phyloP scores from a whole-genome alignment of 78 protist species.

The Dictyostelium purpureum region DNA sequence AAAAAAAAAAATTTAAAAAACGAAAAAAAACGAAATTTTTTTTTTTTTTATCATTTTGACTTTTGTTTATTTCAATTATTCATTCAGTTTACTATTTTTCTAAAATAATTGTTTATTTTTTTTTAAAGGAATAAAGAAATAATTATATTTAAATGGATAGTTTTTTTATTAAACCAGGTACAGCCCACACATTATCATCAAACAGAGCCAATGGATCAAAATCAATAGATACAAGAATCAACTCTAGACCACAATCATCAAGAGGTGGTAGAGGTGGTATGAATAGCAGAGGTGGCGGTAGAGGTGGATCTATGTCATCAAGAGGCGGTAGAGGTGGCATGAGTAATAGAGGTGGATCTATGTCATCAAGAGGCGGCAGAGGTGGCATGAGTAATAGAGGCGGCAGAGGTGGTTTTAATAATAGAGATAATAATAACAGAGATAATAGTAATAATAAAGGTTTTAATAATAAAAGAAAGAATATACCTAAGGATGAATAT shows the following conservation, averaged over 20 bases:
- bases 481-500: background rate
- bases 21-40: background rate
- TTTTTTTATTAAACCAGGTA: slow-evolving; percentile 60
- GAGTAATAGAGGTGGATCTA: slow-evolving; percentile 21
- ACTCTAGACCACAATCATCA: background rate
- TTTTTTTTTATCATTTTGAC: background rate
- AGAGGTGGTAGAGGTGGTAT: slow-evolving; percentile 15
- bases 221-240: background rate
- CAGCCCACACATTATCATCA: slow-evolving; percentile 9
- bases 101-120: background rate
- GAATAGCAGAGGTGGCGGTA: background rate
- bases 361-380: background rate
- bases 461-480: background rate
- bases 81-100: no score
- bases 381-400: background rate
- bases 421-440: background rate
- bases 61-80: background rate
- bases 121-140: background rate
- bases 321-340: slow-evolving; percentile 24
- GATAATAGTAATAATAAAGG: background rate
- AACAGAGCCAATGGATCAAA: background rate
- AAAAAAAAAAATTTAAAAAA: background rate
- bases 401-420: background rate
- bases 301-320: background rate
- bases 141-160: slow-evolving; percentile 40